These are phyloP conservation scores for Prunus davidiana DNA, from an alignment of 306 rosid species.

Conservation along the genomic window DNA sequence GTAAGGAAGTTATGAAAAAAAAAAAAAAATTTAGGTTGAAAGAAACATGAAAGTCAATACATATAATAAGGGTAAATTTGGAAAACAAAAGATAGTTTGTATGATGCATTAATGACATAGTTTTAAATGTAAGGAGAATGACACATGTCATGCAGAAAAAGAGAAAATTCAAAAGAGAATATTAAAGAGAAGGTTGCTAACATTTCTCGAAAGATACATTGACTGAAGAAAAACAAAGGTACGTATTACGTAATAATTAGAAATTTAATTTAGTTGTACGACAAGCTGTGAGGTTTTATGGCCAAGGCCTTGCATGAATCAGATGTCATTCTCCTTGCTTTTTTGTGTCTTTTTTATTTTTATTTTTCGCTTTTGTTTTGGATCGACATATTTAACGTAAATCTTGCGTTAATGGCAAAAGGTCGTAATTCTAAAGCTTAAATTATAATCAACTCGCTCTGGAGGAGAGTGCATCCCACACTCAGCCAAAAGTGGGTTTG, in stretches of 20 bases:
- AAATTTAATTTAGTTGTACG: background rate
- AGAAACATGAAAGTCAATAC: too few relatives aligned
- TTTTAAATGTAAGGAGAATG: too few relatives aligned
- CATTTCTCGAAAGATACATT: background rate
- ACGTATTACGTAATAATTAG: background rate
- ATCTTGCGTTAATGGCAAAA: constrained; percentile 23
- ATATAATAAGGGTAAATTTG: too few relatives aligned
- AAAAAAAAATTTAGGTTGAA: too few relatives aligned
- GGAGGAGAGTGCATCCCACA: background rate
- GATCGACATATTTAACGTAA: constrained; percentile 25
- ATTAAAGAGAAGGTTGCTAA: too few relatives aligned
- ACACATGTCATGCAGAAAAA: too few relatives aligned
- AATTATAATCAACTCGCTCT: constrained; percentile 6
- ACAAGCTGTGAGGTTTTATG: background rate
- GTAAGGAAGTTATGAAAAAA: too few relatives aligned
- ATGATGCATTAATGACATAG: too few relatives aligned
- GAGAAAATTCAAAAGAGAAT: too few relatives aligned
- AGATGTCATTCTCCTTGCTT: background rate
- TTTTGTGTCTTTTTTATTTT: background rate
- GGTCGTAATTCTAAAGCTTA: background rate
- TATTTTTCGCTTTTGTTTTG: background rate
- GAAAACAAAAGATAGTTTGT: too few relatives aligned
- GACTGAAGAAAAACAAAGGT: background rate
- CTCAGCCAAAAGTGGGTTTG: background rate
- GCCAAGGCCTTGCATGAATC: background rate